Conservation (phyloP, 2,329 filamentous ascomycete genomes). For the Drechslera avenae region DNA sequence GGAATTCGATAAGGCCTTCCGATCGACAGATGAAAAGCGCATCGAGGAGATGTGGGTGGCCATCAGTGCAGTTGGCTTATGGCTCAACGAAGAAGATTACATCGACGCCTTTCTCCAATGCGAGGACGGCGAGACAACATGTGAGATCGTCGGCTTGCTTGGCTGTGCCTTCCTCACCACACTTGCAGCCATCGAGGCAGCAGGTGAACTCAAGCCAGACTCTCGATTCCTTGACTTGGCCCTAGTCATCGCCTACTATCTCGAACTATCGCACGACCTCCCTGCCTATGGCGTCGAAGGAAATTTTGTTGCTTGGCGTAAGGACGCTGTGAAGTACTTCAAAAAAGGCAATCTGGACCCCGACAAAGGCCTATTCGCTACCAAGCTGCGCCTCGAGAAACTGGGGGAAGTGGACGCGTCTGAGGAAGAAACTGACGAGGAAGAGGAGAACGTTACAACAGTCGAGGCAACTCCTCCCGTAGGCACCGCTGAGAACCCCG, state of each 20-base stretch:
- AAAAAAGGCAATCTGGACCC: constrained; percentile 21
- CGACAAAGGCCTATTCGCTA: constrained; percentile 14
- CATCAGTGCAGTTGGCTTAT: constrained; percentile 20
- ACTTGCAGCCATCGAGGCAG: constrained; percentile 17
- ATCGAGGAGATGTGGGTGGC: constrained; percentile 24
- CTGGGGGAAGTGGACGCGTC: constrained; percentile 8
- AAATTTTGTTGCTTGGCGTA: constrained; percentile 16
- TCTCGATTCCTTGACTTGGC: constrained; percentile 25
- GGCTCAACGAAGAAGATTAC: constrained; percentile 11
- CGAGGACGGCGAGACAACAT: constrained; percentile 18
- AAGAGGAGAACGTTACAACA: background rate
- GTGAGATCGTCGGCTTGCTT: constrained; percentile 14
- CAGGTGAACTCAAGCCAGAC: constrained; percentile 23
- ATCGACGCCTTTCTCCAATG: constrained; percentile 3
- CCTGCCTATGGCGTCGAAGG: constrained; percentile 24
- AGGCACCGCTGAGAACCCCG: background rate
- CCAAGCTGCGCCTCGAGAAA: constrained; percentile 13
- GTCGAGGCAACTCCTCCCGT: background rate
- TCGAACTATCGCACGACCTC: constrained; percentile 17
- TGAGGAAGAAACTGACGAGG: background rate
- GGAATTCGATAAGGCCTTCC: constrained; percentile 21
- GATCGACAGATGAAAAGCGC: constrained; percentile 1
- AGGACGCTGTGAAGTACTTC: constrained; percentile 18
- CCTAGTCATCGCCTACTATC: constrained; percentile 23
- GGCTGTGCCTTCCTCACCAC: constrained; percentile 25